These are phyloP conservation scores for Orbilia oligospora DNA, from an alignment of 2,329 filamentous ascomycete species.

Conservation along the genomic window DNA sequence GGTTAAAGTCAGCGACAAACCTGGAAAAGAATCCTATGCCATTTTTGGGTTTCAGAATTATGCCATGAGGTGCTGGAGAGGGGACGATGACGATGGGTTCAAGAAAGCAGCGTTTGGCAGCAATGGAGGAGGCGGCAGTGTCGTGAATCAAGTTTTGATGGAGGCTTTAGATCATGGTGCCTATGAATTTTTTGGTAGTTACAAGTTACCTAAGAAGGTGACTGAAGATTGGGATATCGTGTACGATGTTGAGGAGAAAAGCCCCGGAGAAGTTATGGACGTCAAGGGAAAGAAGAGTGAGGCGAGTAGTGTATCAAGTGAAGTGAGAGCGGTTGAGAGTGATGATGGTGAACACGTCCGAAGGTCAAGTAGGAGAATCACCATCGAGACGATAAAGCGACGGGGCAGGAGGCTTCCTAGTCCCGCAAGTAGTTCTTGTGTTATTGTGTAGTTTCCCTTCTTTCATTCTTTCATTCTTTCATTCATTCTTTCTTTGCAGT, in stretches of 20 bases:
- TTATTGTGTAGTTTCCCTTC: conserved; percentile 29
- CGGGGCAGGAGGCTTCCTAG: background rate
- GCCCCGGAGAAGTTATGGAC: background rate
- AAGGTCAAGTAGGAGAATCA: conserved; percentile 32
- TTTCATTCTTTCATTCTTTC: background rate
- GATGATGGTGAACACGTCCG: conserved; percentile 19
- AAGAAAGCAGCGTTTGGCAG: conserved; percentile 42
- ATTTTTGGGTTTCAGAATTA: conserved; percentile 59
- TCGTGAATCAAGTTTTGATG: conserved; percentile 53
- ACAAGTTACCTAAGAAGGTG: conserved; percentile 45
- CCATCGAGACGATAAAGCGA: background rate
- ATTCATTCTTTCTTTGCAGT: background rate
- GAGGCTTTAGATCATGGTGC: conserved; percentile 55
- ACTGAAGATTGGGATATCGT: conserved; percentile 57
- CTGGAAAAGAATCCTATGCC: conserved; percentile 41
- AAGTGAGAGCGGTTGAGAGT: background rate
- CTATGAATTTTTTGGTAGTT: conserved; percentile 57
- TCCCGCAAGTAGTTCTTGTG: conserved; percentile 20
- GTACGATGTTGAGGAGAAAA: conserved; percentile 40
- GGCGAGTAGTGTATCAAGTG: conserved; percentile 30
- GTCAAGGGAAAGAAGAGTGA: conserved; percentile 4
- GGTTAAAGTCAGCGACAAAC: conserved; percentile 47
- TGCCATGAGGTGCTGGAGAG: conserved; percentile 51
- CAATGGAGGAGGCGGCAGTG: conserved; percentile 19
- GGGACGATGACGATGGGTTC: conserved; percentile 51